These are phyloP conservation scores for Vitis hybrid DNA, from an alignment of 177 flowering plant species.

Conservation along the genomic window DNA sequence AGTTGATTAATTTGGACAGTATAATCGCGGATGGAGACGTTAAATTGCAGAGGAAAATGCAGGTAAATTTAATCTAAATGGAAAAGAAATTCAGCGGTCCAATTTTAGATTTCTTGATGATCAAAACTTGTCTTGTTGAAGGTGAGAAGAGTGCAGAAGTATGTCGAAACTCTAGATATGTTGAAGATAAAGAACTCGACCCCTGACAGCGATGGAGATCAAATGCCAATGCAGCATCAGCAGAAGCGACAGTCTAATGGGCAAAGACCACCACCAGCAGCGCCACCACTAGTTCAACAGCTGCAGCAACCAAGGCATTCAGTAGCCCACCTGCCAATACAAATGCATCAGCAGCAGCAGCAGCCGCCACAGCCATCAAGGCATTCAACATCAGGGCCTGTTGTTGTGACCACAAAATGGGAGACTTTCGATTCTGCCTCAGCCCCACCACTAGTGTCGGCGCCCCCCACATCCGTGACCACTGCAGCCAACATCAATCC, in stretches of 20 bases:
- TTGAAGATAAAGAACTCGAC: constrained; percentile 60
- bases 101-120: neutral
- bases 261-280: constrained; percentile 1
- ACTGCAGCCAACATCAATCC: constrained; percentile 22
- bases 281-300: neutral
- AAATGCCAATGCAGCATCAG: constrained; percentile 20
- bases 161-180: constrained; percentile 72
- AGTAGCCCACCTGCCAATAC: constrained; percentile 14
- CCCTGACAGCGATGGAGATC: constrained; percentile 27
- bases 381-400: constrained; percentile 39
- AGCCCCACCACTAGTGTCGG: constrained; percentile 30
- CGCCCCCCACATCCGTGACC: constrained; percentile 36
- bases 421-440: constrained; percentile 78
- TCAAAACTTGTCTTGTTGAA: constrained; percentile 14
- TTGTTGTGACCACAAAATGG: constrained; percentile 89
- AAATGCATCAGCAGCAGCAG: constrained; percentile 13
- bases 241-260: constrained; percentile 30
- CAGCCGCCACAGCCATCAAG: constrained; percentile 14
- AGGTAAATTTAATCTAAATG: constrained; percentile 40
- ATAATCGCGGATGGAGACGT: constrained; percentile 81
- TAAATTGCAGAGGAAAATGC: constrained; percentile 86
- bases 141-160: constrained; percentile 87
- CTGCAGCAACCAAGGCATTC: constrained; percentile 24
- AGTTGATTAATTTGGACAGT: constrained; percentile 76
- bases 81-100: neutral